Evolutionary conservation across 371 early-diverging fungal genomes (phyloP), one percentile per base, ranked within the genome.

Genomic region (Mucor piriformis): DNA sequence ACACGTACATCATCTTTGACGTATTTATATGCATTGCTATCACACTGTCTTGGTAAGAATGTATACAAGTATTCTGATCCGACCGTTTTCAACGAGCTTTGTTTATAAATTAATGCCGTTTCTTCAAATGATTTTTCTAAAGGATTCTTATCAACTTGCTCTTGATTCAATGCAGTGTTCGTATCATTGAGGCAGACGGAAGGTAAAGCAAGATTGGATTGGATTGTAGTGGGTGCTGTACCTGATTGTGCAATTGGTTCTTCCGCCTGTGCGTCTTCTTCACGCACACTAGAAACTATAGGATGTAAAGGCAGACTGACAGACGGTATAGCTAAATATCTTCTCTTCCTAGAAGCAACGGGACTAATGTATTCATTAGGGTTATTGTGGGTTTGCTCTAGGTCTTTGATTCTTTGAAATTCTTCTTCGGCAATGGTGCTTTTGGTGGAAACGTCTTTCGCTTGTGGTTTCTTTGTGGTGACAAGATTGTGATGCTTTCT

Each of bases 401-500:
- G n/a, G 21, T 18, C 24, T 46, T 23, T 6, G 18, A 46, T 24
- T 11, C 24, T 46, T 24, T 46, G 24, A 10, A 21, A 13, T 11
- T 46, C 46, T 15, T 46, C 46, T 6, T 46, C 46, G 4, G 46
- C 23, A 10, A 73, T 50, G 2, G 69, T 47, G 2, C 72, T 63
- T 8, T 29, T 54, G 2, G 70, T 64, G 12, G 42, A 33, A 1
- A 78, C 79, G 21, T 78, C 76, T 42, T 73, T 75, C 13, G 79
- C 79, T 50, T 78, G 79, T 3, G 79, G 76, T 38, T 66, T 69
- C 32, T 40, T 61, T 3, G 15, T 37, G 4, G 24, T 62, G 18
- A 57, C 20, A 20, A 57, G 21, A 32, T 61, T 50, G 0, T 23
- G 33, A 6, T 32, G 16, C 8, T 46, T n/a, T 25, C 67, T 42